Evolutionary conservation across 139 green algal genomes (phyloP).

Genomic region (Zygnema circumcarinatum): DNA sequence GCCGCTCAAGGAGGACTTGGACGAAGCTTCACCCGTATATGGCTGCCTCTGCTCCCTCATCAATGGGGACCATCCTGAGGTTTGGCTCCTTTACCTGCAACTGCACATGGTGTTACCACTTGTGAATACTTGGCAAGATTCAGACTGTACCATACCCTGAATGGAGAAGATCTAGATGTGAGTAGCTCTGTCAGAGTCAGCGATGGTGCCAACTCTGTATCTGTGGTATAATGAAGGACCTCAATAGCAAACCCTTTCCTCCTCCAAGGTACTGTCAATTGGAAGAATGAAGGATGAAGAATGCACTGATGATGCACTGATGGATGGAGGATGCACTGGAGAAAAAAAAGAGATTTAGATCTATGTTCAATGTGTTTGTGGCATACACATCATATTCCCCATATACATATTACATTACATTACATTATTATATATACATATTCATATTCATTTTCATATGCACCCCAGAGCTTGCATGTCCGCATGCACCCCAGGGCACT

Average conservation of each 20-base stretch:
- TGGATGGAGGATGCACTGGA: too few species aligned
- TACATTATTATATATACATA: too few species aligned
- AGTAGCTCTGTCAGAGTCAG: too few species aligned
- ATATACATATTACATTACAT: too few species aligned
- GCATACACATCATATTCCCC: too few species aligned
- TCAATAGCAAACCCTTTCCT: neutral
- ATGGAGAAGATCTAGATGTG: too few species aligned
- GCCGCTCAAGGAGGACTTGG: slow-evolving; percentile 60
- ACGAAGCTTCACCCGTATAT: slow-evolving; percentile 53
- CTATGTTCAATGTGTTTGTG: too few species aligned
- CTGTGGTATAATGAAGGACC: neutral
- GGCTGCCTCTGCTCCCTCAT: slow-evolving; percentile 44
- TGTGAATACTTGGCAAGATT: slow-evolving; percentile 10
- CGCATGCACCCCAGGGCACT: too few species aligned
- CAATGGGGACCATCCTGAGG: slow-evolving; percentile 3
- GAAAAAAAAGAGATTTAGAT: too few species aligned
- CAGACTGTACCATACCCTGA: neutral
- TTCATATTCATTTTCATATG: too few species aligned
- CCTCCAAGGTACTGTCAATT: neutral
- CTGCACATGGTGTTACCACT: neutral
- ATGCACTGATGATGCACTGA: neutral
- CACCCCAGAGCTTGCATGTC: too few species aligned
- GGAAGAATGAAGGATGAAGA: neutral
- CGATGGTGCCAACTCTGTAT: neutral
- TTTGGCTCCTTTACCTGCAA: neutral